Percentiles rank a stretch among this genome's conserved stretches.
These are phyloP conservation scores for Leccinum subrobustum DNA, from an alignment of 1,284 basidiomycete genomes.

Conservation along the genomic window DNA sequence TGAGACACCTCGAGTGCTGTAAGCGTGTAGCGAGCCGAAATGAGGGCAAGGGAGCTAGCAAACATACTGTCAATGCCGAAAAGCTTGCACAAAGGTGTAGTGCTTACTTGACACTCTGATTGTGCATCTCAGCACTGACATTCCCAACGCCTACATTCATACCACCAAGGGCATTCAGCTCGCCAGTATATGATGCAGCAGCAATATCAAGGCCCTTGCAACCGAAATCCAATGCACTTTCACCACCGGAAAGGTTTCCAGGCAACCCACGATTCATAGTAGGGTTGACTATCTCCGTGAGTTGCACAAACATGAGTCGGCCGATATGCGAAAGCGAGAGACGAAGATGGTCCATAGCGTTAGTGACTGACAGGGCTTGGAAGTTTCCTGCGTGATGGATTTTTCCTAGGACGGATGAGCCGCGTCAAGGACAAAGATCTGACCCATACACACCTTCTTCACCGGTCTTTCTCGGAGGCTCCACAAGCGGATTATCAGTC, in stretches of 20 bases:
- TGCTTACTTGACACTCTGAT: conserved; percentile 79
- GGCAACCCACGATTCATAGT: conserved; percentile 82
- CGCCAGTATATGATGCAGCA: conserved; percentile 76
- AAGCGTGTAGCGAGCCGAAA: conserved; percentile 78
- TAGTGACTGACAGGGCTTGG: conserved; percentile 85
- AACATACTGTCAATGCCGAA: conserved; percentile 2
- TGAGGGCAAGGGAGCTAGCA: conserved; percentile 72
- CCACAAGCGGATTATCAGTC: conserved; percentile 33
- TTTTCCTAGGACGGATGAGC: conserved; percentile 67
- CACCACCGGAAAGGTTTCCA: conserved; percentile 78
- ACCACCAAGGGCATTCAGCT: conserved; percentile 76
- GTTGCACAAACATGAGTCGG: conserved; percentile 81
- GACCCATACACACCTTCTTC: conserved; percentile 18
- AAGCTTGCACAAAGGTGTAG: conserved; percentile 1
- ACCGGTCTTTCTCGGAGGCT: conserved; percentile 21
- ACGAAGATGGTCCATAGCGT: conserved; percentile 86
- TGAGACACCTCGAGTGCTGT: conserved; percentile 75
- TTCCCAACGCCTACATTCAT: conserved; percentile 85
- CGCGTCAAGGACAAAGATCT: background rate
- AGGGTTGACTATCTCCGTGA: conserved; percentile 81
- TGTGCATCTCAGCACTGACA: conserved; percentile 86
- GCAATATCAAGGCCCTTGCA: conserved; percentile 87
- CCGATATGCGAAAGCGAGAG: conserved; percentile 81
- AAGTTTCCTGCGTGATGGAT: conserved; percentile 87
- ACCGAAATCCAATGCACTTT: conserved; percentile 82